Evolutionary conservation across 441 rosid species (phyloP).

Genomic region (Lepidium campestre): DNA sequence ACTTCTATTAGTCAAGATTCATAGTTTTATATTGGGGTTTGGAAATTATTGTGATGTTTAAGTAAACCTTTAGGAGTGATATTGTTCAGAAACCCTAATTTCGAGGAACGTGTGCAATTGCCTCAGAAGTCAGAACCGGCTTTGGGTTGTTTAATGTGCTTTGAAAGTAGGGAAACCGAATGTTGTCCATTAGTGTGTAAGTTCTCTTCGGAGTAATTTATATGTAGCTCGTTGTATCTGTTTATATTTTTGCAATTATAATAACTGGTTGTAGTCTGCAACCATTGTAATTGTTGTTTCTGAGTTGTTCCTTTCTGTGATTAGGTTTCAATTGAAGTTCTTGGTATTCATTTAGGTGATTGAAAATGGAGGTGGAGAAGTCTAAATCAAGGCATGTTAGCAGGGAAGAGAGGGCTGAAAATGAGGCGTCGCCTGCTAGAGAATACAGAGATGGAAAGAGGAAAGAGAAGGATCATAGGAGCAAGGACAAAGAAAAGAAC

Average conservation of each 20-base stretch:
- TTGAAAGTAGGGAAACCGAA: background rate
- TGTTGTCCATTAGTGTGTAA: background rate
- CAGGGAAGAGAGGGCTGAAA: slow-evolving; percentile 25
- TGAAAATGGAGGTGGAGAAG: slow-evolving; percentile 29
- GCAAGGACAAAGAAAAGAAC: slow-evolving; percentile 40
- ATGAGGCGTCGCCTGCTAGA: slow-evolving; percentile 39
- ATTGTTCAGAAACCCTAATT: too few species aligned
- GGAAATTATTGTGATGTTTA: too few species aligned
- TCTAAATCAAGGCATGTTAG: slow-evolving; percentile 26
- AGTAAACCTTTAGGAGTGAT: too few species aligned
- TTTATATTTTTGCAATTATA: background rate
- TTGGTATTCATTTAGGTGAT: background rate
- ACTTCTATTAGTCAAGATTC: too few species aligned
- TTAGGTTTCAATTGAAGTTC: slow-evolving; percentile 6
- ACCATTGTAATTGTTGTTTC: background rate
- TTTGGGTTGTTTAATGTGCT: too few species aligned
- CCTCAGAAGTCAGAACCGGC: too few species aligned
- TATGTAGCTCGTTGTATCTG: background rate
- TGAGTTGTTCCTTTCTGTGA: background rate
- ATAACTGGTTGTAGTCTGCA: background rate
- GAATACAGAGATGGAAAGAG: slow-evolving; percentile 43
- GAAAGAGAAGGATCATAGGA: slow-evolving; percentile 51
- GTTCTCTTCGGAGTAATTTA: background rate
- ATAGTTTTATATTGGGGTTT: too few species aligned
- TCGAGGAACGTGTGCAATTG: too few species aligned